These are phyloP conservation scores for Aspergillus niger DNA, from an alignment of 2,329 filamentous ascomycete species.

Conservation along the genomic window DNA sequence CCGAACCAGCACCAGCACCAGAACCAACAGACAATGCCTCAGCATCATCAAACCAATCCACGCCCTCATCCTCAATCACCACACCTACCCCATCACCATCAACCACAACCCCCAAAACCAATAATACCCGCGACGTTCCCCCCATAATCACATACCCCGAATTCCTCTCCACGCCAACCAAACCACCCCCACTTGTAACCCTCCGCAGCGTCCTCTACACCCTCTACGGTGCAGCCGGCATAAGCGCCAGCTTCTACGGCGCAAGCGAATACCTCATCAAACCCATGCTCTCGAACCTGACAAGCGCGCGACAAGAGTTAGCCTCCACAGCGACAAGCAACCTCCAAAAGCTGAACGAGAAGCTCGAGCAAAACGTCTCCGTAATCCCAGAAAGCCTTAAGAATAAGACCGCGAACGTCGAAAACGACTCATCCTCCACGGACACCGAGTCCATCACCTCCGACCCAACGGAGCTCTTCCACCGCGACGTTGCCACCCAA, in stretches of 20 bases:
- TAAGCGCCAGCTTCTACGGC: constrained; percentile 59
- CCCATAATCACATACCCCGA: constrained; percentile 69
- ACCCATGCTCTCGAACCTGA: constrained; percentile 59
- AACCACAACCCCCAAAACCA: constrained; percentile 16
- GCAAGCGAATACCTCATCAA: constrained; percentile 60
- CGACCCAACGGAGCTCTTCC: constrained; percentile 65
- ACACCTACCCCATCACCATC: constrained; percentile 14
- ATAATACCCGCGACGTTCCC: constrained; percentile 48
- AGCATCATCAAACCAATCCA: neutral
- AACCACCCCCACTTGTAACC: constrained; percentile 63
- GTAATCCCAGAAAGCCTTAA: constrained; percentile 47
- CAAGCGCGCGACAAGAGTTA: constrained; percentile 60
- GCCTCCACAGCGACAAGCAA: constrained; percentile 54
- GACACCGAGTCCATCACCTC: constrained; percentile 51
- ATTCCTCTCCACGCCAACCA: constrained; percentile 61
- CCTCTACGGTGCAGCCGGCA: constrained; percentile 57
- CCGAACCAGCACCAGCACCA: neutral
- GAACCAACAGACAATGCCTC: neutral
- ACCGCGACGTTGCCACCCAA: constrained; percentile 64
- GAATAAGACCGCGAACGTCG: neutral
- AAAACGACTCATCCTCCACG: neutral
- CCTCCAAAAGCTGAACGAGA: constrained; percentile 58
- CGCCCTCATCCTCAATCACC: constrained; percentile 16
- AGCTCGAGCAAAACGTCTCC: constrained; percentile 55
- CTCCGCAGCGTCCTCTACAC: constrained; percentile 58